Conservation (phyloP, 192 early-diverging fungal species). For the Geosiphon pyriformis region DNA sequence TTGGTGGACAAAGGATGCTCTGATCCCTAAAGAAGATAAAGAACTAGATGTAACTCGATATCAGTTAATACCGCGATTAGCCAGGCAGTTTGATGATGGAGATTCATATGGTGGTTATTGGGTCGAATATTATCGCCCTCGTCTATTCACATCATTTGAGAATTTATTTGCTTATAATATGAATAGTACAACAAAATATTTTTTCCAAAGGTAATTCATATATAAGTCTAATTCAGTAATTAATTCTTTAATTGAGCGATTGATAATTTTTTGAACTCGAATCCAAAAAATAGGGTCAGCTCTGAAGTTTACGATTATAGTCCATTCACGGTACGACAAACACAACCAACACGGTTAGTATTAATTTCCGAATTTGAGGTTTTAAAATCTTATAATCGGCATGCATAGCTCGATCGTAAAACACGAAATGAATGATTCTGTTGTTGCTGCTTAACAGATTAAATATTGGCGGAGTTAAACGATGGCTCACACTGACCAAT, state of each 20-base stretch:
- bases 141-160: constrained; percentile 69
- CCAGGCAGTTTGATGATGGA: constrained; percentile 13
- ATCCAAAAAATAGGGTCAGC: neutral
- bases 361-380: neutral
- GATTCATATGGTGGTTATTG: constrained; percentile 48
- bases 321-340: constrained; percentile 34
- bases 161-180: constrained; percentile 80
- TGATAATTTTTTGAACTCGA: too few species aligned
- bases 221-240: constrained; percentile 17
- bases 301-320: constrained; percentile 32
- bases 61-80: constrained; percentile 27
- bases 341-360: neutral
- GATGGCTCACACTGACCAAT: constrained; percentile 31
- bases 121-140: constrained; percentile 83
- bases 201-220: constrained; percentile 29
- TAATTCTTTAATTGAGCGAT: neutral
- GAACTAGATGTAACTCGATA: constrained; percentile 22
- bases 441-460: constrained; percentile 11
- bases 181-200: constrained; percentile 68
- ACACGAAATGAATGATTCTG: neutral
- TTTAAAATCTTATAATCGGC: neutral
- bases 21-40: constrained; percentile 30
- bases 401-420: neutral
- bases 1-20: constrained; percentile 54
- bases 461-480: constrained; percentile 21